Evolutionary conservation across 164 flowering plant species (phyloP).

Genomic region (Tetrastigma voinierianum): DNA sequence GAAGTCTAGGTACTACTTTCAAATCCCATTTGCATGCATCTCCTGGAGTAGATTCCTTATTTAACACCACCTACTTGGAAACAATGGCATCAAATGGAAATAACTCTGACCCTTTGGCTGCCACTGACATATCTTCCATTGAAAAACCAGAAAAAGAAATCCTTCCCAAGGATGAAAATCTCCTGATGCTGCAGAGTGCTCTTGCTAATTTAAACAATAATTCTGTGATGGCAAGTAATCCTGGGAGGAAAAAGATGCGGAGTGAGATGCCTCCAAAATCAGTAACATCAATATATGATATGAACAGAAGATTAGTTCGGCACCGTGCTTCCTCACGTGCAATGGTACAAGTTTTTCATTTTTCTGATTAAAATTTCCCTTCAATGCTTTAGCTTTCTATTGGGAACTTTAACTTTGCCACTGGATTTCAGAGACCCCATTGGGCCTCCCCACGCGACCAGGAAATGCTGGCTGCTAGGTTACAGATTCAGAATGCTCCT

Average conservation of each 20-base stretch:
- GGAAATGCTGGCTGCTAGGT: constrained; percentile 46
- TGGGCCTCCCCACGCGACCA: constrained; percentile 48
- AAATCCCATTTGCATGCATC: constrained; percentile 11
- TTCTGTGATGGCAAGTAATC: constrained; percentile 12
- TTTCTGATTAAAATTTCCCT: not conserved
- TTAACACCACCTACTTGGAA: constrained; percentile 12
- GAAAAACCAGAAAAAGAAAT: too few relatives aligned
- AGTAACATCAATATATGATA: constrained; percentile 45
- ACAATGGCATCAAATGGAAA: constrained; percentile 12
- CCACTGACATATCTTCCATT: not conserved
- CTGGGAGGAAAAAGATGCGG: constrained; percentile 44
- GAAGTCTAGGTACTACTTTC: constrained; percentile 7
- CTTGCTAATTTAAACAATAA: constrained; percentile 15
- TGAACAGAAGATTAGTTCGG: constrained; percentile 47
- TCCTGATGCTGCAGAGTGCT: constrained; percentile 6
- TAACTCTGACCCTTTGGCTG: constrained; percentile 13
- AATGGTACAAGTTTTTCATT: constrained; percentile 37
- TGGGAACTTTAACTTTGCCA: not conserved
- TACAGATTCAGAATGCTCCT: constrained; percentile 46
- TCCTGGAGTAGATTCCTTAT: constrained; percentile 14
- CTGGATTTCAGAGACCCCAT: constrained; percentile 40
- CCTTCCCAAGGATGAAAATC: too few relatives aligned
- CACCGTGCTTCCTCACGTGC: constrained; percentile 54
- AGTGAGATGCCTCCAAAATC: constrained; percentile 57
- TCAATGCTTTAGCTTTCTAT: not conserved